These are phyloP conservation scores for Elsinoe australis DNA, from an alignment of 2,329 filamentous ascomycete species.

Conservation along the genomic window DNA sequence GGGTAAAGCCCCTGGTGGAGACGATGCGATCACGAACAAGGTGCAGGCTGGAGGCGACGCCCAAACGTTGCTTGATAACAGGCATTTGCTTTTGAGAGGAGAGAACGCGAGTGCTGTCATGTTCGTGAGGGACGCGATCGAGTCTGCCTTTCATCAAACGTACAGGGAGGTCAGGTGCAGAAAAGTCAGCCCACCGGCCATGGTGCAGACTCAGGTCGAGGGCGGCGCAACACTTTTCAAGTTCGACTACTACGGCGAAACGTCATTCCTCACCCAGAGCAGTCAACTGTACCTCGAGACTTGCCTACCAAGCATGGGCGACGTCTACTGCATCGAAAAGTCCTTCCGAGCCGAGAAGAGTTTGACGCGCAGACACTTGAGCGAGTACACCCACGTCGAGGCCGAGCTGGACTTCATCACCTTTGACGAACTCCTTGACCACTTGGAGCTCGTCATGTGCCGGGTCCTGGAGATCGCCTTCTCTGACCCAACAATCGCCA, in stretches of 20 bases:
- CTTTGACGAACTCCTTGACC: conserved; percentile 78
- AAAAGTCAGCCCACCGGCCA: conserved; percentile 80
- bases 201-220: conserved; percentile 93
- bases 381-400: conserved; percentile 95
- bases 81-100: conserved; percentile 77
- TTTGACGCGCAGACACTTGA: conserved; percentile 84
- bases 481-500: conserved; percentile 63
- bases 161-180: conserved; percentile 70
- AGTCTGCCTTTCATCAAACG: conserved; percentile 69
- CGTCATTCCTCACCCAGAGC: conserved; percentile 90
- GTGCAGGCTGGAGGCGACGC: conserved; percentile 61
- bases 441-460: conserved; percentile 83
- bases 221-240: conserved; percentile 86
- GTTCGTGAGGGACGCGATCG: conserved; percentile 73
- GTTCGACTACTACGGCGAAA: conserved; percentile 81
- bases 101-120: conserved; percentile 79
- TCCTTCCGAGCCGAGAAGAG: conserved; percentile 98
- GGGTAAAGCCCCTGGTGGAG: conserved; percentile 71
- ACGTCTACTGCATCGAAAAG: conserved; percentile 97
- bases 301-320: conserved; percentile 77
- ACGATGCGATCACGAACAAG: conserved; percentile 84
- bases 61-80: conserved; percentile 69
- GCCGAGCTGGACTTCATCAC: conserved; percentile 93
- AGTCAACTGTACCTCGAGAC: conserved; percentile 98
- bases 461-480: conserved; percentile 72